phyloP scores from a whole-genome alignment of 805 yeast genomes.

The Ogataea thermomethanolica region DNA sequence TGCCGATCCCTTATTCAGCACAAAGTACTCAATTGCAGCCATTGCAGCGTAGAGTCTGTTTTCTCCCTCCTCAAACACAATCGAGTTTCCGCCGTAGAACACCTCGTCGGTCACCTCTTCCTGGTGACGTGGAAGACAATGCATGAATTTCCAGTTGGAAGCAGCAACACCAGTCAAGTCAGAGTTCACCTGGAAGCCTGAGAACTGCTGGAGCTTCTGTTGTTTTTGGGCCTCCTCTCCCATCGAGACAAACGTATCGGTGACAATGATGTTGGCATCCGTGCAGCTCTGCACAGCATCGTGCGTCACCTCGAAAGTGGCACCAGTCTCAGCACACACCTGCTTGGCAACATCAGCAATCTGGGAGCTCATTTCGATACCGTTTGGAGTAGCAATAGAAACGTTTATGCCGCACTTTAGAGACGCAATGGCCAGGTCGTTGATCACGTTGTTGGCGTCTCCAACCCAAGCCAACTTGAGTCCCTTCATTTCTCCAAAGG shows the following conservation, averaged over 20 bases:
- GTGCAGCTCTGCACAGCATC: slow-evolving; percentile 74
- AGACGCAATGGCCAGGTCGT: slow-evolving; percentile 87
- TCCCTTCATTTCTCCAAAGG: slow-evolving; percentile 52
- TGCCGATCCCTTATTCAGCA: slow-evolving; percentile 66
- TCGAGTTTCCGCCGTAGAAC: slow-evolving; percentile 75
- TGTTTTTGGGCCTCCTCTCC: slow-evolving; percentile 85
- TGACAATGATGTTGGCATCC: slow-evolving; percentile 78
- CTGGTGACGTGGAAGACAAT: slow-evolving; percentile 91
- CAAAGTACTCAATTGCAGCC: slow-evolving; percentile 88
- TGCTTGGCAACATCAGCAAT: slow-evolving; percentile 53
- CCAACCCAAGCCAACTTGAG: slow-evolving; percentile 94
- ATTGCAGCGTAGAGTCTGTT: slow-evolving; percentile 95
- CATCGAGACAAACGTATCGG: slow-evolving; percentile 98
- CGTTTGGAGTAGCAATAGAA: slow-evolving; percentile 79
- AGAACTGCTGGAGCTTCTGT: slow-evolving; percentile 72
- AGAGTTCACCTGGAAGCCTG: slow-evolving; percentile 78
- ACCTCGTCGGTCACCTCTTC: slow-evolving; percentile 95
- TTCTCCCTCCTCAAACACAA: slow-evolving; percentile 95
- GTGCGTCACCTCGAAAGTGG: slow-evolving; percentile 55
- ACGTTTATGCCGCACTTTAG: slow-evolving; percentile 81
- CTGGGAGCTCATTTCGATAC: slow-evolving; percentile 55
- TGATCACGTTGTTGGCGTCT: slow-evolving; percentile 92
- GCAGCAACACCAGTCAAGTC: slow-evolving; percentile 65
- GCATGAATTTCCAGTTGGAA: slow-evolving; percentile 87
- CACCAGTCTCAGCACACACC: slow-evolving; percentile 49